phyloP scores from a whole-genome alignment of 768 basidiomycete species.

The Rhodotorula paludigena region DNA sequence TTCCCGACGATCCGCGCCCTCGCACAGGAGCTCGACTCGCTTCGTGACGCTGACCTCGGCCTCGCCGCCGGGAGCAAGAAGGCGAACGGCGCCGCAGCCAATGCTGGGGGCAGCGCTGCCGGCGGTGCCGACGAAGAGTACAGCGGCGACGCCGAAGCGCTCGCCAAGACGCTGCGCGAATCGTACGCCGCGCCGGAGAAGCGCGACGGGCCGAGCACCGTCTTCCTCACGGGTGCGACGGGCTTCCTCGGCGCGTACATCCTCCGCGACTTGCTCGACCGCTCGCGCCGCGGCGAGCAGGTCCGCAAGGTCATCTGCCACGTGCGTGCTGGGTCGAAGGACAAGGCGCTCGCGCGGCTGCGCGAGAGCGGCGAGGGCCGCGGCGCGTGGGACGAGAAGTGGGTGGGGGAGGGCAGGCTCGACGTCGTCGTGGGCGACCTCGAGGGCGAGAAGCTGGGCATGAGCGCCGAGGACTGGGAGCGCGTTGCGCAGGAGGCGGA shows the following conservation, averaged over 20 bases:
- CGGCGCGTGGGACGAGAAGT: slow-evolving; percentile 80
- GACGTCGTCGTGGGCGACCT: slow-evolving; percentile 83
- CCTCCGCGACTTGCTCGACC: slow-evolving; percentile 66
- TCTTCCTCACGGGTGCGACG: slow-evolving; percentile 95
- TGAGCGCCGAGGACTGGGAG: slow-evolving; percentile 62
- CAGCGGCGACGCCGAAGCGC: slow-evolving; percentile 65
- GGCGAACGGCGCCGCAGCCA: slow-evolving; percentile 22
- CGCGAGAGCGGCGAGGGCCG: slow-evolving; percentile 68
- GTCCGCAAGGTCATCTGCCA: slow-evolving; percentile 86
- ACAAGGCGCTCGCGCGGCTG: slow-evolving; percentile 65
- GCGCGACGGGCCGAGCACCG: slow-evolving; percentile 52
- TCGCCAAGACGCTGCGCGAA: slow-evolving; percentile 58
- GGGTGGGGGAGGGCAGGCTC: slow-evolving; percentile 64
- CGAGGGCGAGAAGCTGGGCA: slow-evolving; percentile 66
- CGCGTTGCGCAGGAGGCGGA: slow-evolving; percentile 68
- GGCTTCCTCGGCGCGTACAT: slow-evolving; percentile 96
- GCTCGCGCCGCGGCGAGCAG: slow-evolving; percentile 50
- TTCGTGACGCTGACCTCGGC: slow-evolving; percentile 77
- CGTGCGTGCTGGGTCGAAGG: slow-evolving; percentile 65
- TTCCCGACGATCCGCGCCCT: slow-evolving; percentile 76
- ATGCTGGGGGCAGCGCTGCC: slow-evolving; percentile 23
- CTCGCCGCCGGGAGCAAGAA: slow-evolving; percentile 51
- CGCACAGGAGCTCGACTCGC: slow-evolving; percentile 65
- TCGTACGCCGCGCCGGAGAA: slow-evolving; percentile 52
- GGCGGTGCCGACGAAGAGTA: slow-evolving; percentile 54